Conservation (phyloP, 179 eudicot species). For the Carnegiea gigantea region DNA sequence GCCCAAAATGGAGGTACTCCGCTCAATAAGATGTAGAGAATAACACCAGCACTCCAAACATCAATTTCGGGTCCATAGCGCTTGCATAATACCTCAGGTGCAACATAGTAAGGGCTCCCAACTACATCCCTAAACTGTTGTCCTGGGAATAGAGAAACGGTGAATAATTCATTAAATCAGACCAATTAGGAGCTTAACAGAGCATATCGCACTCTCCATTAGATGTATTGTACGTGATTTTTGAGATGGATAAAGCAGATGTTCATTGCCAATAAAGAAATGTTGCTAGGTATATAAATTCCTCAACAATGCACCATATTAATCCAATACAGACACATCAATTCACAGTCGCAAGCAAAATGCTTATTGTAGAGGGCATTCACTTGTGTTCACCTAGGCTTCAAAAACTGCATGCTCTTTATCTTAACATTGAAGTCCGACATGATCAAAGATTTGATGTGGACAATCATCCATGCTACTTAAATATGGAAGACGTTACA, state of each 20-base stretch:
- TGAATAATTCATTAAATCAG: neutral
- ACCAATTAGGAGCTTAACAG: too few relatives aligned
- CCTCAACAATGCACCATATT: neutral
- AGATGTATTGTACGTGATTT: neutral
- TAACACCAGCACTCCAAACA: constrained; percentile 97
- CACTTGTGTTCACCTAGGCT: neutral
- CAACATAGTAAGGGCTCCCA: constrained; percentile 95
- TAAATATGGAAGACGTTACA: neutral
- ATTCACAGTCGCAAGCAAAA: neutral
- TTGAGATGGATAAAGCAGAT: neutral
- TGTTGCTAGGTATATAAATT: neutral
- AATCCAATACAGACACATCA: neutral
- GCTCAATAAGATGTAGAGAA: constrained; percentile 71
- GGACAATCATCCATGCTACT: neutral
- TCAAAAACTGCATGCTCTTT: neutral
- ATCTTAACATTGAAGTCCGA: neutral
- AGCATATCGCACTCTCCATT: neutral
- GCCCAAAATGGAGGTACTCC: constrained; percentile 98
- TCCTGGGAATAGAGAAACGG: constrained; percentile 38
- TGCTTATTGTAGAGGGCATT: neutral
- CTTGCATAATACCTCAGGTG: constrained; percentile 89
- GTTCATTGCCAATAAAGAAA: neutral
- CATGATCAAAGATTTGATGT: neutral
- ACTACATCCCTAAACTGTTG: constrained; percentile 77
- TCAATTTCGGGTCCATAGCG: constrained; percentile 85